Conservation (phyloP, 495 filamentous ascomycete species). For the Collariella sp. region DNA sequence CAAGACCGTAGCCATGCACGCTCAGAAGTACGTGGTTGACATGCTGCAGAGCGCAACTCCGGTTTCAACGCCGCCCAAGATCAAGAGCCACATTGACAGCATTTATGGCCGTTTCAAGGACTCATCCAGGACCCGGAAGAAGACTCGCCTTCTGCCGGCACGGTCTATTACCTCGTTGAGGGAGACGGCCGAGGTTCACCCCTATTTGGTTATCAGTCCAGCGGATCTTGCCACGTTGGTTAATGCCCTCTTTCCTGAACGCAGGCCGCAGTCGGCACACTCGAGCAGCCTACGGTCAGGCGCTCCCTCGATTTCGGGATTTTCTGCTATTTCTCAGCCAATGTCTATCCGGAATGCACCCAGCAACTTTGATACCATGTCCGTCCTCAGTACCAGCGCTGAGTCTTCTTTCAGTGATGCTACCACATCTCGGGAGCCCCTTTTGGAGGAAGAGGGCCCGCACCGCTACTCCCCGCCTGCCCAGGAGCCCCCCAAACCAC, state of each 20-base stretch:
- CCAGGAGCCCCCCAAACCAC: slow-evolving; percentile 29
- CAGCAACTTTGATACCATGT: slow-evolving; percentile 47
- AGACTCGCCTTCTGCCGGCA: slow-evolving; percentile 56
- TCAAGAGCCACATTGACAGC: slow-evolving; percentile 66
- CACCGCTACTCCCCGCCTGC: slow-evolving; percentile 38
- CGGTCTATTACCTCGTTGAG: slow-evolving; percentile 59
- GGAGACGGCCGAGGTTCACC: slow-evolving; percentile 62
- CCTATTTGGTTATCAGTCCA: slow-evolving; percentile 65
- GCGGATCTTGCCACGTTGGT: slow-evolving; percentile 62
- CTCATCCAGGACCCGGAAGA: slow-evolving; percentile 36
- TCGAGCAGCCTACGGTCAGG: slow-evolving; percentile 50
- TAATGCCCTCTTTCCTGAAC: slow-evolving; percentile 62
- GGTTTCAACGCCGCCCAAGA: slow-evolving; percentile 52
- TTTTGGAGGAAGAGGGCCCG: slow-evolving; percentile 47
- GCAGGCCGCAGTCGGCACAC: slow-evolving; percentile 45
- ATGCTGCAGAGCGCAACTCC: slow-evolving; percentile 52
- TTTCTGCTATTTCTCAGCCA: slow-evolving; percentile 45
- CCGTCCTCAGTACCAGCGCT: slow-evolving; percentile 56
- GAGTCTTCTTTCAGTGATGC: slow-evolving; percentile 61
- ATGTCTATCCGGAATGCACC: slow-evolving; percentile 37
- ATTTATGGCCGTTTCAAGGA: slow-evolving; percentile 61
- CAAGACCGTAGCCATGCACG: slow-evolving; percentile 67
- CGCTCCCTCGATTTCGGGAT: slow-evolving; percentile 58
- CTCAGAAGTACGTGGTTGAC: slow-evolving; percentile 64
- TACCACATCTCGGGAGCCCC: slow-evolving; percentile 55